Base-by-base conservation (phyloP, 345 rosid genomes). In the Conringia planisiliqua region DNA sequence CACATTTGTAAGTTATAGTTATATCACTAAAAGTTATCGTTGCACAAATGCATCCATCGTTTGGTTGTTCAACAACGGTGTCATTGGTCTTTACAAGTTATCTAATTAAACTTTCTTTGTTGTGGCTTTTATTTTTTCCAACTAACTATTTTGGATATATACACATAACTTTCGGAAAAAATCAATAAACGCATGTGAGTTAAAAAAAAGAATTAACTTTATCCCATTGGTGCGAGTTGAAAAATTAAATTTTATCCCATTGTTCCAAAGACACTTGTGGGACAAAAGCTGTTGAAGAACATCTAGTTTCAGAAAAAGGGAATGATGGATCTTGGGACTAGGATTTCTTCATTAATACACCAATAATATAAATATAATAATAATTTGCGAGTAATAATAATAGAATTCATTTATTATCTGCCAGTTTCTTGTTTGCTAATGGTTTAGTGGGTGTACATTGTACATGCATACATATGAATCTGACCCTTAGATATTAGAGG, bases 221-320 rank as follows among this genome's bases (percentile, higher is more conserved):
- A 22, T 22, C 24, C 24, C 24, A 22, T 1, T 22, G 24, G 24
- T 22, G 24, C 24, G 26, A 4, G 17, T 63, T 20, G 8, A 29
- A 30, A 14, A 4, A 8, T 32, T 32, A 48, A 22, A 3, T 2
- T 63, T 17, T 58, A 29, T 66, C 36, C 27, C 11, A 14, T 30
- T 29, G 38, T 59, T 17, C 4, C 29, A 36, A 36, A 6, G 71
- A 76, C 71, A 70, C 50, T 54, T 43, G 71, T 26, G 80, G 7
- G 80, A 76, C 80, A 70, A 76, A 70, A 76, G 80, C 80, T 76
- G 80, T 10, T 17, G 66, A 55, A 76, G n/a, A 76, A 76, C 75
- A 76, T 76, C 71, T 70, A 70, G 80, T 70, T 70, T 55, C 71
- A 69, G 59, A 13, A 46, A 38, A 69, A 76, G 46, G 60, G 71